Base-by-base conservation (phyloP, 331 rosid genomes). In the Erythrophleum ivorense region DNA sequence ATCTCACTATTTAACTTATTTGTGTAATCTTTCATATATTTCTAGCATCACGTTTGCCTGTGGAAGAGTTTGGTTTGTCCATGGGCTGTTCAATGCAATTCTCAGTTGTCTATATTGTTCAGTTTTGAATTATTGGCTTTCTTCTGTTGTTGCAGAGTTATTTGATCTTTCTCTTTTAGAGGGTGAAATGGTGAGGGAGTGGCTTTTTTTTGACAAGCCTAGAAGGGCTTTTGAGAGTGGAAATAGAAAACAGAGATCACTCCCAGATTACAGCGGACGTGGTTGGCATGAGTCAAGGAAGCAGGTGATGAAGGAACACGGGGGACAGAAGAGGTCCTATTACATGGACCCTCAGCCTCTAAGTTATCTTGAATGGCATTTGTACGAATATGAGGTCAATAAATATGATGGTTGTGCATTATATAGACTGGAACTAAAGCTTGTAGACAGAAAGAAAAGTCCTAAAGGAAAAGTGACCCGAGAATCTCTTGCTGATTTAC, bases 201-300 rank as follows among this genome's bases (percentile, higher is more conserved):
- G 98, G 98, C 98, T 94, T 63, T 94, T 94, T 84, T 94, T 94
- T 78, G 98, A 91, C 87, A 91, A 94, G 92, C 97, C 98, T 71
- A 89, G 97, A 80, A 85, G 97, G 86, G 98, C 98, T 43, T 95
- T 92, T 24, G 97, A 91, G 81, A 91, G 93, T 80, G 98, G 98
- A 49, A 90, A 88, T 71, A 84, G 98, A 54, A 95, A 93, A 84
- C 98, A 93, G 82, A 91, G 98, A 86, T 92, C 97, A 2, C 88
- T 95, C 45, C 95, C 94, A 2, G 98, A 92, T 89, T 90, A 92
- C 84, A 84, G 75, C 3, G 98, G 98, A 72, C 92, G 98, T 38
- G 98, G 98, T 76, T 94, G 98, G 98, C 98, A 94, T 59, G 98
- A 94, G 79, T 94, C 98, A 9, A 95, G 98, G 91, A 95, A 95